Base-by-base conservation (phyloP, 768 basidiomycete genomes). In the Mycena rebaudengoi region DNA sequence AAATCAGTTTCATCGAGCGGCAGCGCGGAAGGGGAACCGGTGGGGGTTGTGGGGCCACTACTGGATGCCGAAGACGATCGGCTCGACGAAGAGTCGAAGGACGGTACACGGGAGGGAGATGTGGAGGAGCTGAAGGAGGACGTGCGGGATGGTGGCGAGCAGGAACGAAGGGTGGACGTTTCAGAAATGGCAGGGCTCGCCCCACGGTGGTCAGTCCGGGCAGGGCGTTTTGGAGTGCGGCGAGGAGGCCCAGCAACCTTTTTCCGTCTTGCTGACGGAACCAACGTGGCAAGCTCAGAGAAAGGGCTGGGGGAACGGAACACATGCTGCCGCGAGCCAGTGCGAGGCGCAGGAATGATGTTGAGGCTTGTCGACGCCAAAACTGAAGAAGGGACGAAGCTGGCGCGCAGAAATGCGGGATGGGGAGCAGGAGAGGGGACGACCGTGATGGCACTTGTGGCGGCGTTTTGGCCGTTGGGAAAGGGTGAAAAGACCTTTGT, bases 231-330 rank as follows among this genome's bases (percentile, higher is more conserved):
- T 13, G 64, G 64, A 0, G 59, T 55, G 39, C 64, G 64, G 1
- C 58, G 64, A 39, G 64, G 64, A 11, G 58, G 58, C 8, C 64
- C 64, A 3, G 64, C 45, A 18, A 45, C 32, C 26, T 65, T 65
- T 39, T 60, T 60, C 32, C 52, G 51, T 13, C 64, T 49, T n/a
- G 50, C 2, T 29, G 45, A 12, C 25, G 55, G 30, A 10, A 39
- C 55, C 40, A 64, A 23, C 32, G 50, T 32, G 23, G 30, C 37
- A 1, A 45, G 64, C n/a, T 63, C 57, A 13, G 59, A 23, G 28
- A 33, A 57, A 7, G 67, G 73, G 53, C 57, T 68, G 26, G 70
- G 67, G 5, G 68, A 57, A n/a, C 56, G 21, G 65, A 73, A 71
- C 25, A 60, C 50, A 33, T 65, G 70, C 23, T 43, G 53, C n/a